Evolutionary conservation across 2,329 filamentous ascomycete species (phyloP), one percentile per base, ranked within the genome.

Genomic region (Aspergillus brasiliensis): DNA sequence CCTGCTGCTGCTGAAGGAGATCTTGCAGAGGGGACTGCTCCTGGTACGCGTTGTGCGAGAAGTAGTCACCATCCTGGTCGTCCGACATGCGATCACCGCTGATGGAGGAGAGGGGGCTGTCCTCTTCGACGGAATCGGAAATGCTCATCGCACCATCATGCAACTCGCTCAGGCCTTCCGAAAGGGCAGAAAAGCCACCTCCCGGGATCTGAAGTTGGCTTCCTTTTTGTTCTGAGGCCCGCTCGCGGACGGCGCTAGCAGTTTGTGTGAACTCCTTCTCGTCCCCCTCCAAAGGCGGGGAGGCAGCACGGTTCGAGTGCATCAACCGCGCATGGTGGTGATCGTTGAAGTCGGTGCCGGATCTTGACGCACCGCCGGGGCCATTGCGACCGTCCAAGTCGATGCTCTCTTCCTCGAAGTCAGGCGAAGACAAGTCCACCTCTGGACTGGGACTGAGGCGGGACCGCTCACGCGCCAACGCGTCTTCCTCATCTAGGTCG

Each of bases 231-330:
- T 75, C 71, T 21, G 77, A 78, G 28, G 76, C 75, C 65, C 82
- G 83, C 77, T 84, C 82, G 60, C 86, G 91, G 68, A 98, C 85
- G 51, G 89, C 91, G 67, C 92, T 91, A 15, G 95, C 95, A 1
- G 93, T 98, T 78, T 96, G 91, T 6, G 94, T 97, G 73, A 99
- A 99, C 77, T 98, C 95, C 72, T 90, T 91, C 81, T 98, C 94
- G 69, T 98, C 94, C 69, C 91, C 92, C 79, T 98, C 94, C 38
- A 98, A 83, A 15, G 92, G 92, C 54, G 94, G 93, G 64, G 91
- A 95, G 23, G 90, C 87, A n/a, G 89, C 90, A 61, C 91, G 87
- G 62, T 87, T 83, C 62, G 85, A 87, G 68, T 88, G 85, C 63
- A 79, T 74, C 28, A 78, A 59, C 54, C 91, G 87, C 61, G 86